These are phyloP conservation scores for apple (Malus domestica) DNA, from an alignment of 306 rosid genomes.

Conservation along the genomic window ASM211411v1 NC_041800.1:30379233-30379732, in stretches of 20 bases:
- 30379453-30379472: conserved; percentile 21
- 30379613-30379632: no score
- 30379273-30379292: background rate
- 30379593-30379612: no score
- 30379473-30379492: no score
- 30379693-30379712: background rate
- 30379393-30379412: conserved; percentile 20
- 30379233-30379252: background rate
- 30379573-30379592: no score
- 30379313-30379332: conserved; percentile 5
- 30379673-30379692: background rate
- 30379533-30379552: no score
- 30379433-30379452: conserved; percentile 11
- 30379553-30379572: no score
- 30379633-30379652: background rate
- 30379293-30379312: no score
- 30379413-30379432: background rate
- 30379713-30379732: conserved; percentile 36
- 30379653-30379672: background rate
- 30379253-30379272: no score
- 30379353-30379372: no score
- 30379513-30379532: no score
- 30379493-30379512: no score
- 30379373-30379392: conserved; percentile 26
- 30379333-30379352: background rate